These are phyloP conservation scores for Ganoderma boninense DNA, from an alignment of 1,284 basidiomycete genomes.

Conservation along the genomic window DNA sequence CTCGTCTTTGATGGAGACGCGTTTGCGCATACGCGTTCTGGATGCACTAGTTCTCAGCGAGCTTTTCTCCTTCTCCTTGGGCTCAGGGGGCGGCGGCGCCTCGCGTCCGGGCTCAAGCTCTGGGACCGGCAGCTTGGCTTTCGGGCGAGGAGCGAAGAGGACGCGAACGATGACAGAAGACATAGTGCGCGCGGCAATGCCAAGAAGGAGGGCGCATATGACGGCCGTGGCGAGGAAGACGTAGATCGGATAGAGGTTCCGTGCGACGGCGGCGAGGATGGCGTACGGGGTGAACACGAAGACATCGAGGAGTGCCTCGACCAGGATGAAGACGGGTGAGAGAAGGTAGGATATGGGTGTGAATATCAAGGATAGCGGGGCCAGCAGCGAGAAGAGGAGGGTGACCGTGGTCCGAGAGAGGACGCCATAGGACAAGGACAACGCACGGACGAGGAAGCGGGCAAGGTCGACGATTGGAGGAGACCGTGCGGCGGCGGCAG, in stretches of 20 bases:
- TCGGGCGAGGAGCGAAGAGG: conserved; percentile 22
- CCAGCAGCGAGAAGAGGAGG: conserved; percentile 30
- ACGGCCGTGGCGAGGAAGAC: conserved; percentile 66
- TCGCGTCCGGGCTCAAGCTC: conserved; percentile 8
- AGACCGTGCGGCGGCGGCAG: conserved; percentile 8
- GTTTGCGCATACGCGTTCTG: conserved; percentile 27
- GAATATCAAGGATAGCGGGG: conserved; percentile 43
- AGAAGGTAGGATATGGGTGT: conserved; percentile 55
- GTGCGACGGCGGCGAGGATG: conserved; percentile 47
- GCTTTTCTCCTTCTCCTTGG: conserved; percentile 18
- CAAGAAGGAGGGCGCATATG: conserved; percentile 60
- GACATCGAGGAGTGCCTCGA: conserved; percentile 51
- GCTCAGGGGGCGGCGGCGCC: neutral
- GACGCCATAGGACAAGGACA: conserved; percentile 26
- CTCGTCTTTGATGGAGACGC: conserved; percentile 36
- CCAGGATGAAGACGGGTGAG: conserved; percentile 56
- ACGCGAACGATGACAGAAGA: conserved; percentile 13
- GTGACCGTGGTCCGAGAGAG: conserved; percentile 20
- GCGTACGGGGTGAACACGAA: conserved; percentile 57
- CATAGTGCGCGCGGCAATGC: conserved; percentile 50
- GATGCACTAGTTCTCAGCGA: conserved; percentile 1
- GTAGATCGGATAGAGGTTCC: conserved; percentile 67
- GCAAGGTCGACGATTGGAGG: conserved; percentile 36
- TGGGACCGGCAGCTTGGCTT: neutral
- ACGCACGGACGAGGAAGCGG: conserved; percentile 23